Evolutionary conservation across 441 rosid genomes (phyloP), one percentile per base, ranked within the genome.

Genomic region (Corymbia calophylla): DNA sequence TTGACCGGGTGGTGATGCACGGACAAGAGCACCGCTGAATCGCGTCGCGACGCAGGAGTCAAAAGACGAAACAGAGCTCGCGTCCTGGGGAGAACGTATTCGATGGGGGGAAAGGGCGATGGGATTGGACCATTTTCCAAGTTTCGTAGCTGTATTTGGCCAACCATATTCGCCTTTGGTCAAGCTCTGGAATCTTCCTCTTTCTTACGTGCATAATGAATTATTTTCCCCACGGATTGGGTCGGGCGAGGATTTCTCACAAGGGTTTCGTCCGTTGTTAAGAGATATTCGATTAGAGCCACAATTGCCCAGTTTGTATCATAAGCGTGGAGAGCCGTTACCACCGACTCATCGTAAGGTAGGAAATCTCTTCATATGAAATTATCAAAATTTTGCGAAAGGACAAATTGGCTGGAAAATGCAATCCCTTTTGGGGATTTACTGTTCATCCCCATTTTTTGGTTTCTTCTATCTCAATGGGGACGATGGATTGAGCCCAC

Each of bases 291-390:
- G 0, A 9, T 4, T 8, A 0, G 21, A 16, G 12, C 3, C 21
- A 31, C 4, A 12, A 31, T 5, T 4, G 3, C 1, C 23, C 39
- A 4, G 0, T 31, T 66, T 11, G 1, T 31, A 7, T 31, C 3
- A 0, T 16, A 31, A 16, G 5, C 1, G 0, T 7, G 0, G 25
- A 19, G 77, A 66, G 44, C 0, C 0, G 23, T 66, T 16, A 66
- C 10, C 39, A 1, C 0, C 6, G 3, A 15, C 6, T 19, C 10
- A 7, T n/a, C 2, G 0, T 9, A n/a, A n/a, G 17, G 5, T n/a
- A n/a, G 73, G 0, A 15, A n/a, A 14, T 64, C 1, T 2, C 73
- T 64, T 19, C 0, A 0, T 10, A 9, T 1, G 73, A 64, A 0
- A 64, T 64, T 3, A n/a, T 12, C 18, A 2, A 64, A 15, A 32